Conservation (phyloP, 768 basidiomycete species). For the Cystofilobasidium capitatum region DNA sequence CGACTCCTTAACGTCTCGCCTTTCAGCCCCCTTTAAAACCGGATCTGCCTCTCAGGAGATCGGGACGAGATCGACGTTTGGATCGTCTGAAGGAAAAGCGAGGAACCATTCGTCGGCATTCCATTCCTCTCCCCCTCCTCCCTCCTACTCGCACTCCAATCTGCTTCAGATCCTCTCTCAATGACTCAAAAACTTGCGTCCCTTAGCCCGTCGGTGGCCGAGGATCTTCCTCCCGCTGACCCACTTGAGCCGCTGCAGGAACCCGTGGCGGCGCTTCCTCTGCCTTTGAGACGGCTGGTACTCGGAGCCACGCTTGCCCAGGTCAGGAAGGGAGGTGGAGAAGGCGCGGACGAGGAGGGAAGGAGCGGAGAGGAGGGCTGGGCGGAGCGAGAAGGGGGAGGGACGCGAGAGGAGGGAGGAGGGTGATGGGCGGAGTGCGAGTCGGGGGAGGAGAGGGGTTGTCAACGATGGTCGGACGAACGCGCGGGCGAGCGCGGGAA, state of each 20-base stretch:
- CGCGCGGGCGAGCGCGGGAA: neutral
- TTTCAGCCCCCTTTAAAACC: too few species aligned
- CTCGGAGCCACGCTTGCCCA: slow-evolving; percentile 65
- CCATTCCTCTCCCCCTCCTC: neutral
- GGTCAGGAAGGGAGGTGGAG: slow-evolving; percentile 25
- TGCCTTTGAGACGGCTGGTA: slow-evolving; percentile 95
- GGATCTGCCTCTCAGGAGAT: too few species aligned
- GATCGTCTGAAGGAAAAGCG: too few species aligned
- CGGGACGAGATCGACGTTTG: too few species aligned
- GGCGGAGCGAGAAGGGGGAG: slow-evolving; percentile 33
- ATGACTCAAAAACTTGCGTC: slow-evolving; percentile 70
- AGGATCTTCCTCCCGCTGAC: slow-evolving; percentile 64
- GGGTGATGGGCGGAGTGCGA: neutral
- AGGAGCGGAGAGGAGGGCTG: slow-evolving; percentile 42
- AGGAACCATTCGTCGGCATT: too few species aligned
- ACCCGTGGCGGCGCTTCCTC: slow-evolving; percentile 85
- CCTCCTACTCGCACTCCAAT: neutral
- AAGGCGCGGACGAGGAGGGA: slow-evolving; percentile 17
- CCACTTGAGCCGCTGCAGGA: slow-evolving; percentile 63
- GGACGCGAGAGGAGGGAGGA: neutral
- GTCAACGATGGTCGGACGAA: neutral
- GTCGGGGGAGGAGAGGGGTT: neutral
- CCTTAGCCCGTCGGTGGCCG: slow-evolving; percentile 59
- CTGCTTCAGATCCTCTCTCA: slow-evolving; percentile 44
- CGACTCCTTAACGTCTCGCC: too few species aligned